Percentiles rank a stretch among this genome's conserved stretches.
These are phyloP conservation scores for Chrysoporthe deuterocubensis DNA, from an alignment of 2,329 filamentous ascomycete species.

Conservation along the genomic window DNA sequence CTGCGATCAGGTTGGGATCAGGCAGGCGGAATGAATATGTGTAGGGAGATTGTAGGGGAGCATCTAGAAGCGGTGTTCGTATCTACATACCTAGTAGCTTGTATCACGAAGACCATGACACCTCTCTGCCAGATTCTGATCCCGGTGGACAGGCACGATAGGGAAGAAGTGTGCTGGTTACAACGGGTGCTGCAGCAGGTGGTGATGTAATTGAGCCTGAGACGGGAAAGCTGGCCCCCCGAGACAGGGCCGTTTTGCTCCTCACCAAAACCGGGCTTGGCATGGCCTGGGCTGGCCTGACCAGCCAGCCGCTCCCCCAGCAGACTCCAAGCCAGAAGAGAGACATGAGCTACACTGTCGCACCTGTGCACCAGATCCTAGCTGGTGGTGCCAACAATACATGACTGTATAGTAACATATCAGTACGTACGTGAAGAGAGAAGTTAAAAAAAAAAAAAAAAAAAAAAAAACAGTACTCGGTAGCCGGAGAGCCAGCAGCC, in stretches of 20 bases:
- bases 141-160: neutral
- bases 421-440: no score
- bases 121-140: neutral
- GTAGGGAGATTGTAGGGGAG: neutral
- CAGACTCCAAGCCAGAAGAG: neutral
- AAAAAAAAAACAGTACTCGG: no score
- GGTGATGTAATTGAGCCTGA: slow-evolving; percentile 18
- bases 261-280: no score
- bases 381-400: no score
- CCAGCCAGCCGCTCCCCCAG: neutral
- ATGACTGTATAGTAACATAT: no score
- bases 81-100: no score
- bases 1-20: neutral
- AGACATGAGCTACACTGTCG: no score
- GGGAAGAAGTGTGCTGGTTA: neutral
- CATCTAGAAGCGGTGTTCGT: neutral
- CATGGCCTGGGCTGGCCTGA: neutral
- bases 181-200: neutral
- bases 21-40: neutral
- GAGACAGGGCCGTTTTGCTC: neutral
- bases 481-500: no score
- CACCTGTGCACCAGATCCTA: no score
- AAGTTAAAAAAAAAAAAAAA: no score
- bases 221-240: neutral
- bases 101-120: no score